Percentiles rank a stretch among this genome's conserved stretches.
These are phyloP conservation scores for Dovyalis caffra DNA, from an alignment of 345 rosid genomes.

Conservation along the genomic window DNA sequence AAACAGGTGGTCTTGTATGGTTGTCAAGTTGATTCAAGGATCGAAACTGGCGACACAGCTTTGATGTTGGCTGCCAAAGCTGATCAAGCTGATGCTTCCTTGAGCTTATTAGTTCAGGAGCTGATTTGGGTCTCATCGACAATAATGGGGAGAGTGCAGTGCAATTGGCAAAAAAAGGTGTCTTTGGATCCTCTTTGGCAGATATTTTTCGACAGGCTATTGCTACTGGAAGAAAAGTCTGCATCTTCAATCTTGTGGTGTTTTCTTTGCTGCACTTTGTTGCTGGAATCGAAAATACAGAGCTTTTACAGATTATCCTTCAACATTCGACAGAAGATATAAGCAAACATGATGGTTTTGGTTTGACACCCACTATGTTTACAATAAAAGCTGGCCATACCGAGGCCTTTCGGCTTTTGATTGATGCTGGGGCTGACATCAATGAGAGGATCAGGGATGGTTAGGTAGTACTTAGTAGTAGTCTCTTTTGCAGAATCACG, in stretches of 20 bases:
- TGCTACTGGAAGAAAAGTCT: conserved; percentile 11
- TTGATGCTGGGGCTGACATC: conserved; percentile 30
- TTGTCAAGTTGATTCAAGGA: conserved; percentile 29
- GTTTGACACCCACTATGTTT: conserved; percentile 26
- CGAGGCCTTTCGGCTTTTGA: conserved; percentile 32
- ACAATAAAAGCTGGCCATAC: conserved; percentile 25
- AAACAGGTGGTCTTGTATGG: conserved; percentile 26
- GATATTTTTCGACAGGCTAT: conserved; percentile 24
- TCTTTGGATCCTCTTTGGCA: conserved; percentile 24
- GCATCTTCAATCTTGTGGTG: conserved; percentile 28
- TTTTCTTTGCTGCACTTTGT: conserved; percentile 35
- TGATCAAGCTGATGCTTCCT: conserved; percentile 33
- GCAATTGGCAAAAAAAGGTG: conserved; percentile 28
- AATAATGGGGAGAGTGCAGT: conserved; percentile 26
- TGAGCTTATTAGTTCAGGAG: conserved; percentile 30
- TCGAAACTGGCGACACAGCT: conserved; percentile 33
- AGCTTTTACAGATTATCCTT: conserved; percentile 25
- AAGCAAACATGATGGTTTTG: conserved; percentile 24
- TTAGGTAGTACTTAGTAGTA: conserved; percentile 11
- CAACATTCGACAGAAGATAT: conserved; percentile 14
- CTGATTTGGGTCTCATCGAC: conserved; percentile 35
- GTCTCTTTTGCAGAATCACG: conserved; percentile 16
- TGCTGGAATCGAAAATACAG: conserved; percentile 24
- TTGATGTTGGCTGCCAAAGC: conserved; percentile 34
- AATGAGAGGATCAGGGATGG: conserved; percentile 28